Evolutionary conservation across 2,329 filamentous ascomycete species (phyloP).

Genomic region (Diaporthe sp.): DNA sequence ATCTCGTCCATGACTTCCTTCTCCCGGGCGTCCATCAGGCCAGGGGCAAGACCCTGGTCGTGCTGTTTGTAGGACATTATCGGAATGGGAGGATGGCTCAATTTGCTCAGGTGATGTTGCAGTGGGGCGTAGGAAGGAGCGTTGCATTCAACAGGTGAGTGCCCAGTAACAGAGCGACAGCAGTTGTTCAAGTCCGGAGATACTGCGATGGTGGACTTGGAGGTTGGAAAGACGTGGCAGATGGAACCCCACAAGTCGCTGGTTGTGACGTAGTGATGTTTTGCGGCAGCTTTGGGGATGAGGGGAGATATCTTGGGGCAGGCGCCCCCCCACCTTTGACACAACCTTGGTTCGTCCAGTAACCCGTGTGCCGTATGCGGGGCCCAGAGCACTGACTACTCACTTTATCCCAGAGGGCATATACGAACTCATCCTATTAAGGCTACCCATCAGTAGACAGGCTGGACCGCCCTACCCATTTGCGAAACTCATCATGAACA

Average conservation of each 20-base stretch:
- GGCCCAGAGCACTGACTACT: no score
- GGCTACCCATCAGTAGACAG: no score
- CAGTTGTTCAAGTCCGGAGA: not conserved
- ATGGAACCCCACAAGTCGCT: not conserved
- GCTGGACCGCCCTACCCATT: no score
- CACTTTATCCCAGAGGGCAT: no score
- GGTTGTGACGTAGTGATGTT: not conserved
- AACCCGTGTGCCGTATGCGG: no score
- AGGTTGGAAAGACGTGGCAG: not conserved
- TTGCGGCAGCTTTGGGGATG: not conserved
- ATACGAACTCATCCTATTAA: no score
- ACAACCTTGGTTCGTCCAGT: no score
- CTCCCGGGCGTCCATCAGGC: constrained; percentile 32
- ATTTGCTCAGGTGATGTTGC: not conserved
- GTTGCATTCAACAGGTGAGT: not conserved
- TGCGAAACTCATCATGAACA: not conserved
- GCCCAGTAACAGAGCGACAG: not conserved
- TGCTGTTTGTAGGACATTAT: constrained; percentile 32
- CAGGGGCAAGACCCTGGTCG: constrained; percentile 30
- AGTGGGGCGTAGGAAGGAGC: not conserved
- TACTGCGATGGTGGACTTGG: not conserved
- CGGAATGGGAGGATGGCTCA: not conserved
- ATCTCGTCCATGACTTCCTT: constrained; percentile 35
- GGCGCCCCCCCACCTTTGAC: no score
- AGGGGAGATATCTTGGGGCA: not conserved